Evolutionary conservation across 2,329 filamentous ascomycete genomes (phyloP), one percentile per base, ranked within the genome.

Genomic region (Nothophaeocryptopus gaeumannii): DNA sequence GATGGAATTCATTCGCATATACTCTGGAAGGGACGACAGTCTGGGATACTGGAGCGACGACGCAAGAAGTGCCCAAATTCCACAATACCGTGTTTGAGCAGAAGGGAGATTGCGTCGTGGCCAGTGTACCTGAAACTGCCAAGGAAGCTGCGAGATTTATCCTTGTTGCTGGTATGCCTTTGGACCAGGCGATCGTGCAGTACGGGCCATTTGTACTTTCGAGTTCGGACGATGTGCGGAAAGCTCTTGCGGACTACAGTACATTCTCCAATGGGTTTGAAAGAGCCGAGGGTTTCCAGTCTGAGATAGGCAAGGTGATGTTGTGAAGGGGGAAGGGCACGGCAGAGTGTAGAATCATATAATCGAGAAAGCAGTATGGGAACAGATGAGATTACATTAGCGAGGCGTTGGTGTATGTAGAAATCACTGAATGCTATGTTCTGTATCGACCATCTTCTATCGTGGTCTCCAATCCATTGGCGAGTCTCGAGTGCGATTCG

Each of bases 1-100:
- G 84, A 26, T 97, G 90, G 89, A 96, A 95, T 68, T 83, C 88
- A 1, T 97, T 97, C 64, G 84, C 85, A 12, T 97, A 96, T 69
- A 85, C 83, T 3, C 76, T 97, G n/a, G 78, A 84, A 51, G 92
- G 92, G 15, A 81, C 78, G 7, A 83, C 83, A 1, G 74, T 74
- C 61, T 88, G 86, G 68, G 83, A 78, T 58, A 75, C 70, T 37
- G 81, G 76, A 15, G 67, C 75, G 47, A 70, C 73, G 16, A 74
- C 74, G 60, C 75, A 71, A 44, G 53, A 63, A 39, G 79, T 92
- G 11, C 76, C 77, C 48, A 80, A 87, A 65, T 96, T 83, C 68
- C 84, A 96, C 72, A 96, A 93, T 67, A 87, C 93, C 16, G 88
- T 96, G 5, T 96, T 97, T 65, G 85, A 89, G 62, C 80, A 84